These are phyloP conservation scores for Pichia sp. DNA, from an alignment of 1,139 yeast genomes.

Conservation along the genomic window DNA sequence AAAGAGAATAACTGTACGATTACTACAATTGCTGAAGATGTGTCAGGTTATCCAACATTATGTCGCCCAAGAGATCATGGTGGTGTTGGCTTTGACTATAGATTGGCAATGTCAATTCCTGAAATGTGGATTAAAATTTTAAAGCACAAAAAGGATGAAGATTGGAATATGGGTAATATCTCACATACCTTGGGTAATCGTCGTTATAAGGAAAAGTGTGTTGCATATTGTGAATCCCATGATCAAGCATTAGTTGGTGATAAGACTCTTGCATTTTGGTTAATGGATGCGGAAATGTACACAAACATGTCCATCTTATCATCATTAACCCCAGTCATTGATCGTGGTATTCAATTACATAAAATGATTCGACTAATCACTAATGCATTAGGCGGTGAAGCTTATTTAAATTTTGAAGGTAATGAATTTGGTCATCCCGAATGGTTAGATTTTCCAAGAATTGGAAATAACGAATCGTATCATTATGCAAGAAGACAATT, in stretches of 20 bases:
- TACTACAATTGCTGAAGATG: conserved; percentile 92
- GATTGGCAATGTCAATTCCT: conserved; percentile 95
- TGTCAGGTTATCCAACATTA: conserved; percentile 93
- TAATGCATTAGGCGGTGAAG: conserved; percentile 91
- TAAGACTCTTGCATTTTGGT: conserved; percentile 94
- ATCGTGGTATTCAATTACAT: conserved; percentile 85
- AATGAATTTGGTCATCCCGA: conserved; percentile 99
- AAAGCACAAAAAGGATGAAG: conserved; percentile 78
- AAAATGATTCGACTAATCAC: conserved; percentile 84
- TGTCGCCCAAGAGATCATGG: conserved; percentile 70
- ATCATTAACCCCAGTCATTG: conserved; percentile 69
- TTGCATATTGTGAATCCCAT: conserved; percentile 91
- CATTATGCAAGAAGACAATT: conserved; percentile 95
- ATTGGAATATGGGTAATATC: conserved; percentile 84
- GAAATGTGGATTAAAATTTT: conserved; percentile 97
- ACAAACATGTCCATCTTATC: conserved; percentile 83
- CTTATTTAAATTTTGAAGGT: conserved; percentile 92
- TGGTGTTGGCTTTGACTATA: conserved; percentile 90
- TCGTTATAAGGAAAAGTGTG: conserved; percentile 82
- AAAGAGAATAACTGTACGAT: conserved; percentile 35
- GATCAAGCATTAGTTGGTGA: conserved; percentile 98
- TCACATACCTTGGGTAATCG: conserved; percentile 82
- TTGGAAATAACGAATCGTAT: conserved; percentile 79
- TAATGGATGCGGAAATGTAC: conserved; percentile 98
- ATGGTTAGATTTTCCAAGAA: conserved; percentile 96